Evolutionary conservation across 331 rosid species (phyloP).

Genomic region (Arachis monticola): DNA sequence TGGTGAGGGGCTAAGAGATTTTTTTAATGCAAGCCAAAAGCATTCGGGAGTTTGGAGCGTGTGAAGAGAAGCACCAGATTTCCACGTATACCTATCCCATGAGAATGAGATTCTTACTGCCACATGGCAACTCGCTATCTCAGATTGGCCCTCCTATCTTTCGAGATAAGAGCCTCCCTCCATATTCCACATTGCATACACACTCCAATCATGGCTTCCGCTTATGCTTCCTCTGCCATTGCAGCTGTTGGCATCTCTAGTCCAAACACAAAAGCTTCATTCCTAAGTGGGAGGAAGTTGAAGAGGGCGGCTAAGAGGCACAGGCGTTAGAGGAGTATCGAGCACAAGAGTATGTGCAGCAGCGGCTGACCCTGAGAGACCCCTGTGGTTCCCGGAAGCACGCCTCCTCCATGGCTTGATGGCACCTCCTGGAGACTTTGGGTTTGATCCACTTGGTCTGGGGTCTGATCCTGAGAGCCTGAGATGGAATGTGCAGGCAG

Average conservation of each 20-base stretch:
- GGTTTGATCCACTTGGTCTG: conserved; percentile 42
- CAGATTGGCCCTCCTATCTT: conserved; percentile 55
- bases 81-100: conserved; percentile 39
- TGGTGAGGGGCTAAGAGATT: conserved; percentile 16
- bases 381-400: conserved; percentile 42
- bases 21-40: background rate
- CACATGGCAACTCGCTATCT: conserved; percentile 56
- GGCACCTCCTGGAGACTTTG: conserved; percentile 52
- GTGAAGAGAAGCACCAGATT: conserved; percentile 57
- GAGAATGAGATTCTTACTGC: conserved; percentile 53
- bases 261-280: conserved; percentile 19
- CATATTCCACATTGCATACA: conserved; percentile 23
- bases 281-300: conserved; percentile 34
- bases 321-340: conserved; percentile 20
- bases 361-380: conserved; percentile 32
- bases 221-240: conserved; percentile 37
- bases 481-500: conserved; percentile 40
- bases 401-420: conserved; percentile 43
- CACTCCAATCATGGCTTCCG: conserved; percentile 34
- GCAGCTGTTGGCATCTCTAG: conserved; percentile 36
- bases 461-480: conserved; percentile 42
- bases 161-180: conserved; percentile 57
- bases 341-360: conserved; percentile 25
- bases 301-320: conserved; percentile 16
- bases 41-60: background rate